These are phyloP conservation scores for Lomentospora prolificans DNA, from an alignment of 2,329 filamentous ascomycete species.

Conservation along the genomic window DNA sequence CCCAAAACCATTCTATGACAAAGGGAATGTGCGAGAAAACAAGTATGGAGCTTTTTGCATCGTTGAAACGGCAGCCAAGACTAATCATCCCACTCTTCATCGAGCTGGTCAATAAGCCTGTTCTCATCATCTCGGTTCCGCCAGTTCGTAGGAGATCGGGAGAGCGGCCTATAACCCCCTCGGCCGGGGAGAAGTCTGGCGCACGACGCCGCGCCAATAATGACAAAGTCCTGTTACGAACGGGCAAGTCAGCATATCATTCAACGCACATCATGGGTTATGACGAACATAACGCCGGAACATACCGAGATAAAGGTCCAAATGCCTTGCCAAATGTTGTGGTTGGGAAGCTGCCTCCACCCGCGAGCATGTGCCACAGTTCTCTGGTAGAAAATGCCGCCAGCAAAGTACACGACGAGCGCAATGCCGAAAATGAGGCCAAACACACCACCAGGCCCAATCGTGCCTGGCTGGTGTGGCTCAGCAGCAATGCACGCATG, in stretches of 20 bases:
- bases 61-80: background rate
- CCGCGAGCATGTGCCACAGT: conserved; percentile 90
- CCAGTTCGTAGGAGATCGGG: conserved; percentile 39
- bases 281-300: conserved; percentile 23
- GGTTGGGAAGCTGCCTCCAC: conserved; percentile 93
- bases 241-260: background rate
- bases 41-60: background rate
- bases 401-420: conserved; percentile 78
- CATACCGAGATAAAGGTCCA: conserved; percentile 74
- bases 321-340: conserved; percentile 82
- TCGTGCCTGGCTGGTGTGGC: conserved; percentile 61
- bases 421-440: conserved; percentile 72
- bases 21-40: conserved; percentile 1
- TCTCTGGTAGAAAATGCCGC: conserved; percentile 90
- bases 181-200: conserved; percentile 50
- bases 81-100: conserved; percentile 91
- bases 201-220: conserved; percentile 61
- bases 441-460: conserved; percentile 69
- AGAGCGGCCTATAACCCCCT: conserved; percentile 58
- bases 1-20: background rate
- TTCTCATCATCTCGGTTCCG: conserved; percentile 73
- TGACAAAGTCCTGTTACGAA: conserved; percentile 51
- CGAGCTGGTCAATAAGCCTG: conserved; percentile 84
- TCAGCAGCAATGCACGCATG: conserved; percentile 65
- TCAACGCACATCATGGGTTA: conserved; percentile 14